Base-by-base conservation (phyloP, 1,139 yeast species). In the Geotrichum fermentans region DNA sequence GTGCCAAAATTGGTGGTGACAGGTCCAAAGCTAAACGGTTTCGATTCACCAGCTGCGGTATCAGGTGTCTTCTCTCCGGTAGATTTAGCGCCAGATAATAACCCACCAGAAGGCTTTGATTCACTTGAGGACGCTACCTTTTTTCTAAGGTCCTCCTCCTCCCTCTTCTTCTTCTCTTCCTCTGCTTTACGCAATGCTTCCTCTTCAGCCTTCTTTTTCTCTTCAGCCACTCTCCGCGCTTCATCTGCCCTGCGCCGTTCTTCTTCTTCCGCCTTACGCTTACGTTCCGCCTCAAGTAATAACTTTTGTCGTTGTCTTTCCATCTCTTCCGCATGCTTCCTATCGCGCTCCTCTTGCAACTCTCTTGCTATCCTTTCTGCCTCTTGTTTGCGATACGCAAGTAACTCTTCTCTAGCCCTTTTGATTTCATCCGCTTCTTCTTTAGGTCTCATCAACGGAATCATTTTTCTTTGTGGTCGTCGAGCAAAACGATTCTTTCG, bases 401-500 rank as follows among this genome's bases (percentile, higher is more conserved):
- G 14, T 3, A 49, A 28, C 43, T 44, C 40, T 16, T 18, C 33
- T 40, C 52, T 16, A 20, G 43, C 30, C 16, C 32, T 29, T 11
- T 30, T 30, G 10, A 49, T 37, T n/a, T 40, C 46, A 37, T 37
- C 38, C 18, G 34, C 43, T 26, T 51, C 53, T 18, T 35, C 43
- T 30, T 32, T 41, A 10, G 53, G 53, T 18, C 49, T 33, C 14
- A 26, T 14, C 17, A 33, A 22, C 10, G 35, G 26, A 13, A 30
- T 11, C 13, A 37, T 26, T 4, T 38, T 8, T 30, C 30, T 22
- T 17, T 37, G 47, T 11, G 33, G 41, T 30, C 29, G 13, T 11
- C 22, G 6, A 18, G 40, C 32, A 38, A 44, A 38, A 22, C 32
- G 18, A 13, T 39, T 44, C 13, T 38, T 44, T 32, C 43, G 8